Conservation (phyloP, 169 alveolate genomes). For the Toxoplasma gondii region DNA sequence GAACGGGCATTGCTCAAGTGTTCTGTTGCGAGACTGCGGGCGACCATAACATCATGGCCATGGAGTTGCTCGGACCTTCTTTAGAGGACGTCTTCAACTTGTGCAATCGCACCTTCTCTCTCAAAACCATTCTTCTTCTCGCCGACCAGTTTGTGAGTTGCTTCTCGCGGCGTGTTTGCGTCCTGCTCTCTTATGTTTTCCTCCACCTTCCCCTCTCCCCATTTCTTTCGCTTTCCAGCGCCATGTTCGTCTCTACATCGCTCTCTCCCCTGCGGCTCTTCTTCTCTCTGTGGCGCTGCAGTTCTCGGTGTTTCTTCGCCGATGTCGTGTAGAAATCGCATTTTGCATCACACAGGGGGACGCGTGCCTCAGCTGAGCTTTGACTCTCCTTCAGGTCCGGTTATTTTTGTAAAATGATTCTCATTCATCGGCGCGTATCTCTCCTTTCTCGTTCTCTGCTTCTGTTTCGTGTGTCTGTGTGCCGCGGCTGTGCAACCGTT, state of each 20-base stretch:
- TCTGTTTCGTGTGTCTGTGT: background rate
- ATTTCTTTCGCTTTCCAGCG: background rate
- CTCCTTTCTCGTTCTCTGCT: background rate
- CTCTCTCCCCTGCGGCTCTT: background rate
- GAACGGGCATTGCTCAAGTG: conserved; percentile 65
- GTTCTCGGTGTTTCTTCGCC: background rate
- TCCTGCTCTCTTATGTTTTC: background rate
- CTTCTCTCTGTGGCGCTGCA: too few relatives aligned
- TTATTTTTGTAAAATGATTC: too few relatives aligned
- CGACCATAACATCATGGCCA: conserved; percentile 81
- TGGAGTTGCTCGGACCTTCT: conserved; percentile 86
- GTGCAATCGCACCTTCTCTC: conserved; percentile 93
- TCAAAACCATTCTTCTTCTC: conserved; percentile 94
- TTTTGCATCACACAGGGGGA: background rate
- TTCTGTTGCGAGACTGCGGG: conserved; percentile 74
- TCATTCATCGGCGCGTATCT: background rate
- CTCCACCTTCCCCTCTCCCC: background rate
- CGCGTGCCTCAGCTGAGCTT: too few relatives aligned
- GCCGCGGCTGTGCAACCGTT: too few relatives aligned
- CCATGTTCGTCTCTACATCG: background rate
- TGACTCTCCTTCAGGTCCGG: too few relatives aligned
- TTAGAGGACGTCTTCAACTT: conserved; percentile 84
- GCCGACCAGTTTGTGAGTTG: conserved; percentile 94
- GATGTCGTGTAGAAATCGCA: background rate
- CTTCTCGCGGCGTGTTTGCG: background rate